phyloP scores from a whole-genome alignment of 345 rosid species.

The Lepidium didymum region DNA sequence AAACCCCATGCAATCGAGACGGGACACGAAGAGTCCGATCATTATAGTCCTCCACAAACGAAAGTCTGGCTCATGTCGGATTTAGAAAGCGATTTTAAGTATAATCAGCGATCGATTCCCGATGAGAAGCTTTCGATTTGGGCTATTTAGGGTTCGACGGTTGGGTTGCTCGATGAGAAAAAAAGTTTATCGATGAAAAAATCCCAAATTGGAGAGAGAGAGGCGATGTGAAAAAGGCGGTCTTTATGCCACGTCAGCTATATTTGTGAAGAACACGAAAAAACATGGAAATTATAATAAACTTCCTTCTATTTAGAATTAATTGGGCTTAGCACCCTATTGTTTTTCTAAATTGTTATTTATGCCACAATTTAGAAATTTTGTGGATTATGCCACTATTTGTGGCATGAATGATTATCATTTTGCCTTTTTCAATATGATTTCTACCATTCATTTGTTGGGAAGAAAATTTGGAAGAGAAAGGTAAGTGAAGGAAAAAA shows the following conservation, averaged over 20 bases:
- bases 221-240: not conserved
- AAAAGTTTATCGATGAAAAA: conserved; percentile 15
- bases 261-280: not conserved
- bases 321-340: too few relatives aligned
- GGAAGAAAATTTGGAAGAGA: too few relatives aligned
- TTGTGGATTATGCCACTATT: too few relatives aligned
- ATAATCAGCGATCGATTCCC: conserved; percentile 9
- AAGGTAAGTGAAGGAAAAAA: too few relatives aligned
- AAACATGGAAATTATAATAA: not conserved
- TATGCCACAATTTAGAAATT: too few relatives aligned
- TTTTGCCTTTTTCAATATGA: too few relatives aligned
- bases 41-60: conserved; percentile 32
- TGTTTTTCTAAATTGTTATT: too few relatives aligned
- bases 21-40: conserved; percentile 35
- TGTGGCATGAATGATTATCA: too few relatives aligned
- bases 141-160: conserved; percentile 40
- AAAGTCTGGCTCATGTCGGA: conserved; percentile 26
- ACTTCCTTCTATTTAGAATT: not conserved
- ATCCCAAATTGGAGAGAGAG: conserved; percentile 7
- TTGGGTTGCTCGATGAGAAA: conserved; percentile 13
- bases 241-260: conserved; percentile 25
- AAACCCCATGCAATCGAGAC: conserved; percentile 68
- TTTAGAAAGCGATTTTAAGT: not conserved
- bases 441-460: too few relatives aligned
- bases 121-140: not conserved